Percentiles rank a stretch among this genome's conserved stretches.
Evolutionary conservation across 192 early-diverging fungal species (phyloP).

Genomic region (Backusella tuberculispora): DNA sequence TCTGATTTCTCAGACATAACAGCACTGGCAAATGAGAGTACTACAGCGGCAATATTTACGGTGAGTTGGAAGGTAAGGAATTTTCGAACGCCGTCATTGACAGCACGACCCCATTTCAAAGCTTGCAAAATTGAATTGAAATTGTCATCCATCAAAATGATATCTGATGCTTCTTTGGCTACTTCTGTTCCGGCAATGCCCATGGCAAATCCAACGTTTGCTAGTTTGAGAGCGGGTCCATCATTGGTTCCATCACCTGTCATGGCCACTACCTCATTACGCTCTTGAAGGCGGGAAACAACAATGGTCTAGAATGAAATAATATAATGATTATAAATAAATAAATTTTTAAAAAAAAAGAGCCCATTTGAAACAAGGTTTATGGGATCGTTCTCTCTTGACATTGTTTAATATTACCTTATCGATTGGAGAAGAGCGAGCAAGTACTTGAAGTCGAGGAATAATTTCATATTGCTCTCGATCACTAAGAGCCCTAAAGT

Average conservation of each 20-base stretch:
- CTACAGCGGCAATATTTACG: constrained; percentile 80
- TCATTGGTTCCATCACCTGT: constrained; percentile 90
- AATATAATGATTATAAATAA: not conserved
- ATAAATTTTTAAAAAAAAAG: not conserved
- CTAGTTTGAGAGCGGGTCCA: constrained; percentile 85
- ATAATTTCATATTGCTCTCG: constrained; percentile 68
- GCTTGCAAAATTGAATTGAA: constrained; percentile 84
- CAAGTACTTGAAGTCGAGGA: constrained; percentile 81
- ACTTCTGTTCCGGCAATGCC: constrained; percentile 89
- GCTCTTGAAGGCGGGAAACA: constrained; percentile 71
- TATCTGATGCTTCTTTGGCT: constrained; percentile 82
- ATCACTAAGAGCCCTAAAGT: constrained; percentile 71
- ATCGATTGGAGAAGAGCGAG: constrained; percentile 55
- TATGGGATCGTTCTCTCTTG: not conserved
- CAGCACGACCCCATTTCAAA: constrained; percentile 79
- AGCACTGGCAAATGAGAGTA: constrained; percentile 70
- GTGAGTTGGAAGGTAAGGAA: constrained; percentile 88
- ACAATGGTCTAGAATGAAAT: constrained; percentile 63
- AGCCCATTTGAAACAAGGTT: not conserved
- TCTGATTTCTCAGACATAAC: constrained; percentile 69
- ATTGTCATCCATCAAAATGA: constrained; percentile 89
- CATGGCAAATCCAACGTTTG: constrained; percentile 94
- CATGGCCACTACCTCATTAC: constrained; percentile 73
- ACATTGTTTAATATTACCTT: not conserved
- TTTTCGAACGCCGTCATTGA: constrained; percentile 84